Base-by-base conservation (phyloP, 257 asterid genomes). In the Cordia subcordata region DNA sequence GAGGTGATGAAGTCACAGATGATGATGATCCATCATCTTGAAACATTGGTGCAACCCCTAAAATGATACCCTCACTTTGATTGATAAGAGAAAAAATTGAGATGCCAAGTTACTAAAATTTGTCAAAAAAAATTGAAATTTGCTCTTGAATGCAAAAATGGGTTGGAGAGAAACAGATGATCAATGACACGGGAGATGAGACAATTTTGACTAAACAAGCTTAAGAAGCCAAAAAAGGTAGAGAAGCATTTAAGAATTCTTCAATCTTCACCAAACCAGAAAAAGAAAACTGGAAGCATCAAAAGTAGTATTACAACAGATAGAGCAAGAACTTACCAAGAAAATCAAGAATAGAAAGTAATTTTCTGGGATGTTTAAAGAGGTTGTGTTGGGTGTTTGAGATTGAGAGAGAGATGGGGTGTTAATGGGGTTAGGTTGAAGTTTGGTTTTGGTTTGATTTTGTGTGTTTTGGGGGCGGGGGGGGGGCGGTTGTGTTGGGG, bases 11-110 rank as follows among this genome's bases (percentile, higher is more conserved):
- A 18, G 81, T 84, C 22, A 86, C 87, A 61, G 96, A 85, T 32
- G 94, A 81, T 53, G 89, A 86, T 53, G 95, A 88, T 70, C 96
- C 94, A 55, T 91, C 98, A 63, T 88, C 98, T 78, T 84, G 95
- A 79, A 85, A 72, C 98, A 87, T 90, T 62, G 59, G 63, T 50
- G 65, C 61, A 39, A 35, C 59, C 44, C 40, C 46, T 10, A 50
- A 3, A 54, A 67, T n/a, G n/a, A n/a, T n/a, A n/a, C n/a, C n/a
- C n/a, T n/a, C n/a, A n/a, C 51, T 46, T 46, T 4, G 16, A 3
- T 45, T 45, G 16, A 18, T n/a, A n/a, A 45, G 0, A 13, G 16
- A n/a, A n/a, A n/a, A 2, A 50, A 52, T 17, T 23, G 5, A 52
- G n/a, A 0, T 1, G 10, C 66, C 13, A 37, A 40, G n/a, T n/a